Conservation (phyloP, 2,329 filamentous ascomycete species). For the Colletotrichum cereale region DNA sequence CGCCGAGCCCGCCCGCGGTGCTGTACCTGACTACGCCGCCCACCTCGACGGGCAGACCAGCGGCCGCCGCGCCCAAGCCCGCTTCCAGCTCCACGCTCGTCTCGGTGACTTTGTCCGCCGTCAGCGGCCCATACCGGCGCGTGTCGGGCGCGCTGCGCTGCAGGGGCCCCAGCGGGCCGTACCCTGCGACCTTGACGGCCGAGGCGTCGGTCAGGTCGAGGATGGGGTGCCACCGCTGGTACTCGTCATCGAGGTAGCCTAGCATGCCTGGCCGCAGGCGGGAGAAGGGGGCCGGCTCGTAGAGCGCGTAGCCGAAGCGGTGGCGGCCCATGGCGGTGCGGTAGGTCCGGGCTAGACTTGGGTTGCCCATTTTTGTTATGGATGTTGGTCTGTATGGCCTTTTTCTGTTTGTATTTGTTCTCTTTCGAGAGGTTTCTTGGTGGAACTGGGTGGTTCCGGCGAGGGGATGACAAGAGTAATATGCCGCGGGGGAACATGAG, state of each 20-base stretch:
- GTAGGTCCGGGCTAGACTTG: not conserved
- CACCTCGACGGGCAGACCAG: not conserved
- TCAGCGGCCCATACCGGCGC: conserved; percentile 3
- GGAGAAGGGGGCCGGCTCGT: not conserved
- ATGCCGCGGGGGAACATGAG: not conserved
- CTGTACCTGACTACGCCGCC: not conserved
- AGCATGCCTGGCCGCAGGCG: not conserved
- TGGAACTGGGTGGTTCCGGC: not conserved
- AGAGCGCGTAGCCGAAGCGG: not conserved
- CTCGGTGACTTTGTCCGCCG: conserved; percentile 42
- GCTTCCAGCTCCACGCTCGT: conserved; percentile 41
- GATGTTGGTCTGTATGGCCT: not conserved
- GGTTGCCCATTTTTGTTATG: not conserved
- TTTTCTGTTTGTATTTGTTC: not conserved
- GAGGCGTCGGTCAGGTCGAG: not conserved
- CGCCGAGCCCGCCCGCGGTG: not conserved
- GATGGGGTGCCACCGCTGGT: conserved; percentile 2
- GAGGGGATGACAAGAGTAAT: not conserved
- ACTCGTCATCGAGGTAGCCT: conserved; percentile 1
- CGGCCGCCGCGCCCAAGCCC: not conserved
- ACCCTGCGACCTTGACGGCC: not conserved
- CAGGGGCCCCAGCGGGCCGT: not conserved
- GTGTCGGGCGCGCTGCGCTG: not conserved
- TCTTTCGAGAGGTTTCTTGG: not conserved
- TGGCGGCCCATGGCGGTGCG: not conserved